Evolutionary conservation across 2,329 filamentous ascomycete species (phyloP), one percentile per base, ranked within the genome.

Genomic region (Talaromyces sp.): DNA sequence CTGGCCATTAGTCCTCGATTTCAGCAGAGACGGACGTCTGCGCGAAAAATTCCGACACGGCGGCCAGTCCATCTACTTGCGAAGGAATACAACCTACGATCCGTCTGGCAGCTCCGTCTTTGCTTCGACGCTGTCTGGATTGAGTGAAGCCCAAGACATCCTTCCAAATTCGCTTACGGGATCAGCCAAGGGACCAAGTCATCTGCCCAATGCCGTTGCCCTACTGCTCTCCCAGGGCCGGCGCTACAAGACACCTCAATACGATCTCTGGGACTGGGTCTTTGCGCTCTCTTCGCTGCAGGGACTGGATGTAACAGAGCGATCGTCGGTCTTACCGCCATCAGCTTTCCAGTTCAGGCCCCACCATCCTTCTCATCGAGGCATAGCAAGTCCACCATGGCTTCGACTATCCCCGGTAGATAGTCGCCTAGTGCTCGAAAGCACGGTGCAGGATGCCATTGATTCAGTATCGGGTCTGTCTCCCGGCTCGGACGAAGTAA

Each of bases 1-100:
- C 78, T 97, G 93, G 93, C 88, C 91, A 49, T 82, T 96, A 2
- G 86, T 87, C 6, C 80, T 96, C 4, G 88, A 95, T 70, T 92
- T 97, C 65, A 79, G 78, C 3, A 78, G 81, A 56, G 86, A 89
- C 61, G 79, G 87, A 0, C 74, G 80, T 0, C 84, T 95, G 55
- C 79, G 84, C 4, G 75, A 82, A 0, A 84, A 87, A 3, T 92
- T 96, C 77, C 78, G 71, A 55, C 66, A 78, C 11, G 80, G 81
- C 22, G 87, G 88, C 28, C 91, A 96, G 67, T 90, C 85, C 1
- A 78, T 97, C 49, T 88, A 87, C 69, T 85, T 96, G 4, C 85
- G 89, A 19, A 83, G 89, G 17, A 85, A 92, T 59, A 84, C 88
- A 15, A 82, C 86, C 47, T 84, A 85, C 65, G 88, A 90, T 66